These are phyloP conservation scores for Boletus sp. DNA, from an alignment of 768 basidiomycete species.

Conservation along the genomic window DNA sequence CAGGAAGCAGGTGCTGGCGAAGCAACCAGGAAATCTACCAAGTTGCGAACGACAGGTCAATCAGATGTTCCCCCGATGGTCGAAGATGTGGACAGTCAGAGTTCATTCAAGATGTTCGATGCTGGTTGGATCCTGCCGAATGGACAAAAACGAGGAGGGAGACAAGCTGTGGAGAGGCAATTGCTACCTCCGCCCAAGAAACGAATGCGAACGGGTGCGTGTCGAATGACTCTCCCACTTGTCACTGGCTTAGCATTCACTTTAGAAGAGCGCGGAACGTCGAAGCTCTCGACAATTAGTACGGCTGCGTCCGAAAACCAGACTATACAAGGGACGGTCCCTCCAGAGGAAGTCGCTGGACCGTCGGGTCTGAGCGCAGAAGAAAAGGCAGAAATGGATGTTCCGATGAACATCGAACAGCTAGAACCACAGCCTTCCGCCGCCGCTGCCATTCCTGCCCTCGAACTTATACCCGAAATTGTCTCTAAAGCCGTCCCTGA, in stretches of 20 bases:
- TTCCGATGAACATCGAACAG: constrained; percentile 15
- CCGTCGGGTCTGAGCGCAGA: constrained; percentile 24
- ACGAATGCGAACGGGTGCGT: constrained; percentile 46
- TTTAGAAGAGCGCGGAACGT: constrained; percentile 35
- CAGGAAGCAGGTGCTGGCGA: constrained; percentile 13
- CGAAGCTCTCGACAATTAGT: constrained; percentile 47
- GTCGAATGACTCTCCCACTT: not conserved
- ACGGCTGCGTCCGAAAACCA: constrained; percentile 48
- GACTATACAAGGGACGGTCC: constrained; percentile 29
- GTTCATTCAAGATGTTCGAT: constrained; percentile 81
- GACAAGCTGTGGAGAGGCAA: constrained; percentile 46
- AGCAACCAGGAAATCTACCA: constrained; percentile 28
- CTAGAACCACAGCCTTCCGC: constrained; percentile 4
- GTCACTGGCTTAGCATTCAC: not conserved
- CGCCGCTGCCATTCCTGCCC: not conserved
- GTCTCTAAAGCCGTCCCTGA: not conserved
- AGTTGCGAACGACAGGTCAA: constrained; percentile 24
- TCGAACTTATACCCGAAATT: not conserved
- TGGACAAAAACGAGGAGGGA: constrained; percentile 64
- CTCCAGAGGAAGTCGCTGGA: constrained; percentile 26
- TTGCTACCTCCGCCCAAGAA: constrained; percentile 54
- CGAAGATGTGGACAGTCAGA: constrained; percentile 66
- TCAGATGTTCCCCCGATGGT: constrained; percentile 55
- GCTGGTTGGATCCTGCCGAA: constrained; percentile 84
- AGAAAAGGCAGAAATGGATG: constrained; percentile 16